Evolutionary conservation across 2,329 filamentous ascomycete genomes (phyloP).

Genomic region (Fusarium sp.): DNA sequence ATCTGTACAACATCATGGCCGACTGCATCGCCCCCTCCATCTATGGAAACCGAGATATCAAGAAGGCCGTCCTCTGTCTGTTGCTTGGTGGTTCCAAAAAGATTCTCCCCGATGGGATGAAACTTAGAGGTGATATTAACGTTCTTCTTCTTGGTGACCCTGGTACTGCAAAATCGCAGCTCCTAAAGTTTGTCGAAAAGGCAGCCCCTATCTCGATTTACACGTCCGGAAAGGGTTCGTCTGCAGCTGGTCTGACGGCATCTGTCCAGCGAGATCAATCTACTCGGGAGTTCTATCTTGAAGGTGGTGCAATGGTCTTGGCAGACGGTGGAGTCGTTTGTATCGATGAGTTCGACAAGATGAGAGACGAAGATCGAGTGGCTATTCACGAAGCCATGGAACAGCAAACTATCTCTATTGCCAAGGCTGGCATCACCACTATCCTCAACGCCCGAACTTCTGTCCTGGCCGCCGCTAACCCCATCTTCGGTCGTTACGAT

Average conservation of each 20-base stretch:
- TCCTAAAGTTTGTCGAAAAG: conserved; percentile 97
- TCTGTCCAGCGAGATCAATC: conserved; percentile 94
- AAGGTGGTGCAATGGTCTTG: conserved; percentile 98
- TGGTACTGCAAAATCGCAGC: conserved; percentile 96
- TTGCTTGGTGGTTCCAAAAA: conserved; percentile 97
- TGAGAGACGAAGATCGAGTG: conserved; percentile 97
- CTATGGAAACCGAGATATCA: conserved; percentile 95
- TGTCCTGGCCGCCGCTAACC: conserved; percentile 94
- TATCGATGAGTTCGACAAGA: conserved; percentile 99
- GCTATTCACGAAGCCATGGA: conserved; percentile 99
- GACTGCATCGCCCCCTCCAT: conserved; percentile 97
- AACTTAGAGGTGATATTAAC: conserved; percentile 96
- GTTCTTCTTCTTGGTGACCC: conserved; percentile 96
- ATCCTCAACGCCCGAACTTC: conserved; percentile 97
- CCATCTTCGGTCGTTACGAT: conserved; percentile 97
- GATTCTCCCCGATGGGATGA: conserved; percentile 97
- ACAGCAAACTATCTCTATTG: conserved; percentile 98
- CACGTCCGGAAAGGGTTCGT: conserved; percentile 97
- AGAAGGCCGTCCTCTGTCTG: conserved; percentile 95
- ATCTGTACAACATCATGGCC: conserved; percentile 91
- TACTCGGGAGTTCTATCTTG: conserved; percentile 95
- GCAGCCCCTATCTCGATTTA: conserved; percentile 97
- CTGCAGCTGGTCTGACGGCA: conserved; percentile 94
- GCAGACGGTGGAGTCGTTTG: conserved; percentile 97
- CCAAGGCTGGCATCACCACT: conserved; percentile 97